Percentiles rank a stretch among this genome's conserved stretches.
Conservation (phyloP, 139 green algal species). For the Closterium sp. region DNA sequence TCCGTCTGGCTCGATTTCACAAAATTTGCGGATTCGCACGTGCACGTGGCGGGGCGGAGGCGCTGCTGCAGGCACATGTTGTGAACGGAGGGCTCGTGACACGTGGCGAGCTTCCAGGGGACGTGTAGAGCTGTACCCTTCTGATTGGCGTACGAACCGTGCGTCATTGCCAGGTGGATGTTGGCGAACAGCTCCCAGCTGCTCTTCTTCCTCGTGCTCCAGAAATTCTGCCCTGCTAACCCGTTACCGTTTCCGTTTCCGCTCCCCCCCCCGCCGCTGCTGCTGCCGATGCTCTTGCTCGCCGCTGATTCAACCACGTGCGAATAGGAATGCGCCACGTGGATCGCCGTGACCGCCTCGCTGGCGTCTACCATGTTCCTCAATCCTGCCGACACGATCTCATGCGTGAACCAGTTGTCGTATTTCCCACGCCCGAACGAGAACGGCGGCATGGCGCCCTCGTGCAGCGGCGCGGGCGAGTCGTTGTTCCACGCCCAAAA, state of each 20-base stretch:
- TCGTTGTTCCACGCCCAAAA: constrained; percentile 37
- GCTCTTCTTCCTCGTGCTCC: constrained; percentile 41
- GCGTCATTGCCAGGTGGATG: constrained; percentile 31
- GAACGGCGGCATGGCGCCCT: constrained; percentile 29
- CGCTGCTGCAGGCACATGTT: constrained; percentile 35
- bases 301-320: constrained; percentile 5
- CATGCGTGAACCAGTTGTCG: constrained; percentile 44
- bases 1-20: neutral
- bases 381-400: neutral
- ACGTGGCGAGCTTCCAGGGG: constrained; percentile 21
- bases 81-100: constrained; percentile 11
- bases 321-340: constrained; percentile 34
- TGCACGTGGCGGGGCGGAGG: constrained; percentile 16
- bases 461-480: constrained; percentile 15
- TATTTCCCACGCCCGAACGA: constrained; percentile 23
- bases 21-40: constrained; percentile 25
- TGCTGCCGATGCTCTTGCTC: neutral
- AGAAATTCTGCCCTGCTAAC: constrained; percentile 11
- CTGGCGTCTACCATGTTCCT: constrained; percentile 22
- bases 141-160: constrained; percentile 37
- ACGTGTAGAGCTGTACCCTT: constrained; percentile 32
- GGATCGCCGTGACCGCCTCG: constrained; percentile 19
- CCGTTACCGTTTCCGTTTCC: neutral
- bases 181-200: constrained; percentile 36
- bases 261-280: too few species aligned